Evolutionary conservation across 2,329 filamentous ascomycete species (phyloP).

Genomic region (Apiospora saccharicola): DNA sequence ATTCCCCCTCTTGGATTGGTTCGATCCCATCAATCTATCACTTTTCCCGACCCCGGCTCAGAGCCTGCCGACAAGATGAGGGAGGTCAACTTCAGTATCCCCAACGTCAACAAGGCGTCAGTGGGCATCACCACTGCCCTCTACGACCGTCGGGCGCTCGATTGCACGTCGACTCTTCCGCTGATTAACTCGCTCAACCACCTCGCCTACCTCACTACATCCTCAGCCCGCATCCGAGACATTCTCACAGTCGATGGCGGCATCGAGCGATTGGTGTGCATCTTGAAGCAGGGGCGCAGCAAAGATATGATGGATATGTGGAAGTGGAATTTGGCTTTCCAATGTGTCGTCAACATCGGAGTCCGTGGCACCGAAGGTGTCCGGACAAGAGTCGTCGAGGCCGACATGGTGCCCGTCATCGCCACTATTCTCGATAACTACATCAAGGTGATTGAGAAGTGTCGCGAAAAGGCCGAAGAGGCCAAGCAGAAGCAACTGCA

Average conservation of each 20-base stretch:
- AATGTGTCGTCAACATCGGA: slow-evolving; percentile 98
- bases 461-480: slow-evolving; percentile 85
- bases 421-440: slow-evolving; percentile 98
- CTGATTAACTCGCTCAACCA: slow-evolving; percentile 99
- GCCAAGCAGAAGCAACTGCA: slow-evolving; percentile 74
- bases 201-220: slow-evolving; percentile 96
- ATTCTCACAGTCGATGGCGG: slow-evolving; percentile 99
- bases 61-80: slow-evolving; percentile 73
- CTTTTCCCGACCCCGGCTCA: neutral
- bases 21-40: neutral
- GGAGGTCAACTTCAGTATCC: slow-evolving; percentile 99
- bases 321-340: slow-evolving; percentile 99
- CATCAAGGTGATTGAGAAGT: slow-evolving; percentile 93
- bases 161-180: slow-evolving; percentile 96
- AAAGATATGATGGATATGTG: slow-evolving; percentile 99
- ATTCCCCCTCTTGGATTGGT: neutral
- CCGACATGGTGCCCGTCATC: slow-evolving; percentile 98
- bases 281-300: slow-evolving; percentile 95
- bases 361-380: slow-evolving; percentile 95
- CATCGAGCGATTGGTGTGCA: slow-evolving; percentile 94
- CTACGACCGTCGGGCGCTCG: slow-evolving; percentile 95
- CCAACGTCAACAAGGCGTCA: slow-evolving; percentile 98
- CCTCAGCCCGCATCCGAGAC: slow-evolving; percentile 94
- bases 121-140: slow-evolving; percentile 98
- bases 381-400: slow-evolving; percentile 93